phyloP scores from a whole-genome alignment of 1,284 basidiomycete genomes.

The Chiua sp. region DNA sequence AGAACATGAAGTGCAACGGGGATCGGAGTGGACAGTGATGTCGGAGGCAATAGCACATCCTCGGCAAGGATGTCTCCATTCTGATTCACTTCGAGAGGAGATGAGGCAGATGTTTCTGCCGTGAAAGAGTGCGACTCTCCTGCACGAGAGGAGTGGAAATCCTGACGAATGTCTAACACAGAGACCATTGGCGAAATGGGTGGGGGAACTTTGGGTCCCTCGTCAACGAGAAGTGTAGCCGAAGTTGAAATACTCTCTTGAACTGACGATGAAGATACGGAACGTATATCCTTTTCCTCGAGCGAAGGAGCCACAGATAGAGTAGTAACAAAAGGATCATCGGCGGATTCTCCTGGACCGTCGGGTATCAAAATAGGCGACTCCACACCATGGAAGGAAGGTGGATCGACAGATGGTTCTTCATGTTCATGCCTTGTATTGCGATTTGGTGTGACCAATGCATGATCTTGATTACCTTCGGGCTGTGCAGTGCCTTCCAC shows the following conservation, averaged over 20 bases:
- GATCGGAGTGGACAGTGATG: neutral
- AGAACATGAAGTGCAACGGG: neutral
- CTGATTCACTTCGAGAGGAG: neutral
- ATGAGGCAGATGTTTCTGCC: neutral
- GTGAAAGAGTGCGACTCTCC: neutral
- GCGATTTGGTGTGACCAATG: constrained; percentile 1
- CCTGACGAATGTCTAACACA: constrained; percentile 18
- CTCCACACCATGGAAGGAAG: neutral
- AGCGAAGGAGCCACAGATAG: neutral
- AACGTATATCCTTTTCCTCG: neutral
- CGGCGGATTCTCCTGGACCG: constrained; percentile 3
- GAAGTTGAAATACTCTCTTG: constrained; percentile 10
- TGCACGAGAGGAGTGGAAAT: neutral
- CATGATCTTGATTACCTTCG: neutral
- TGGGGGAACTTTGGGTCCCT: constrained; percentile 8
- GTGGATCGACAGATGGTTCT: neutral
- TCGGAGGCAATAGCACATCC: neutral
- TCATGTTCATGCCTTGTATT: neutral
- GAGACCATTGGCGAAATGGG: constrained; percentile 24
- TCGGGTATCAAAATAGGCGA: constrained; percentile 4
- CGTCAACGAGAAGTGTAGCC: constrained; percentile 15
- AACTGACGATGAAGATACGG: neutral
- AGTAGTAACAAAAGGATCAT: constrained; percentile 15
- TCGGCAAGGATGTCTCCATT: neutral
- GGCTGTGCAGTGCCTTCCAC: constrained; percentile 40